Evolutionary conservation across 805 yeast species (phyloP).

Genomic region (Cyberlindnera samutprakarnensis): DNA sequence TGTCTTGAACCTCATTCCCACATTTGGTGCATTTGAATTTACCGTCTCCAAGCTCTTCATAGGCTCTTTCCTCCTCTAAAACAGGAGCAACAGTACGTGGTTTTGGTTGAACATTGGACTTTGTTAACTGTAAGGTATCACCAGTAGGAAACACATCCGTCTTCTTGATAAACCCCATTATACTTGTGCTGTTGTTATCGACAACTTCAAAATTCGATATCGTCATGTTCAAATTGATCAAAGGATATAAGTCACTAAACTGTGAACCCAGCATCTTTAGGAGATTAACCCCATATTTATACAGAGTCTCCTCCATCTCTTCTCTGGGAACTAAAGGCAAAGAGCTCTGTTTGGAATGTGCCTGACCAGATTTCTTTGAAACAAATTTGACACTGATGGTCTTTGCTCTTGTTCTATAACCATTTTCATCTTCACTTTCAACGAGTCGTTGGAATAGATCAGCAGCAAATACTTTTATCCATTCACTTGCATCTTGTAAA

Average conservation of each 20-base stretch:
- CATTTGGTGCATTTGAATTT: conserved; percentile 8
- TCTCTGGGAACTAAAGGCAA: conserved; percentile 14
- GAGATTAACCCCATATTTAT: conserved; percentile 29
- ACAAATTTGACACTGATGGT: conserved; percentile 35
- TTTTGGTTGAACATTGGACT: background rate
- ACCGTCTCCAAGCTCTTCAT: background rate
- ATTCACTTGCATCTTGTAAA: conserved; percentile 45
- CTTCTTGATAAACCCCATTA: conserved; percentile 16
- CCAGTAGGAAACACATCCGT: conserved; percentile 2
- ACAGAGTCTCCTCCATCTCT: conserved; percentile 20
- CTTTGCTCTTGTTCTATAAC: conserved; percentile 33
- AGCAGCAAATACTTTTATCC: conserved; percentile 81
- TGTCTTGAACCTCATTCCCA: conserved; percentile 15
- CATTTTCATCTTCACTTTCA: conserved; percentile 65
- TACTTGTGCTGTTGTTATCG: conserved; percentile 12
- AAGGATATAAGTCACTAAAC: conserved; percentile 34
- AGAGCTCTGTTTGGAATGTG: conserved; percentile 31
- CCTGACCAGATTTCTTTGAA: conserved; percentile 19
- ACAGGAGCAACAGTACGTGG: background rate
- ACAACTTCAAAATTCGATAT: conserved; percentile 47
- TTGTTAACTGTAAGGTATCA: background rate
- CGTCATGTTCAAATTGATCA: conserved; percentile 42
- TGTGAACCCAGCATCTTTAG: conserved; percentile 32
- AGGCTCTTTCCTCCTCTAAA: background rate
- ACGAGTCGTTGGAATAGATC: conserved; percentile 65